Evolutionary conservation across 106 monocot genomes (phyloP).

Genomic region (Alisma plantagoaquatica): DNA sequence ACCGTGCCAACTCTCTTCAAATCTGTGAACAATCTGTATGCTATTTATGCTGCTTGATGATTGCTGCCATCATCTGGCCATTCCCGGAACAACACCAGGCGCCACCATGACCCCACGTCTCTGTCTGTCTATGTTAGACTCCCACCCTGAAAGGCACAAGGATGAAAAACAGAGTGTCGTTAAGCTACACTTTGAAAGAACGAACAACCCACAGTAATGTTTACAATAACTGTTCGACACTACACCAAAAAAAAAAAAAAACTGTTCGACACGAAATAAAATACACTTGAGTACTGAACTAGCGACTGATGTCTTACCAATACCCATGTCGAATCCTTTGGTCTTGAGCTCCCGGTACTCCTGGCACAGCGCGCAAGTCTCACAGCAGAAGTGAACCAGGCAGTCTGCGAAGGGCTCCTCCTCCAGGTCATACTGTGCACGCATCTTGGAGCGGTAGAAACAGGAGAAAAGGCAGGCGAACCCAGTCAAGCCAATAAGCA

Average conservation of each 20-base stretch:
- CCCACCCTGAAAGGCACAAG: slow-evolving; percentile 15
- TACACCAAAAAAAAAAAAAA: neutral
- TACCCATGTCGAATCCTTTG: slow-evolving; percentile 23
- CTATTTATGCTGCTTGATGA: too few relatives aligned
- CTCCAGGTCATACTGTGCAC: slow-evolving; percentile 15
- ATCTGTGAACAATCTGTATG: too few relatives aligned
- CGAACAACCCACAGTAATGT: neutral
- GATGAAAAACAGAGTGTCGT: neutral
- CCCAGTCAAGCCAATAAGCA: slow-evolving; percentile 6
- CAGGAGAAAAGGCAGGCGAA: slow-evolving; percentile 21
- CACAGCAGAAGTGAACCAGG: slow-evolving; percentile 25
- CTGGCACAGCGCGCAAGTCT: slow-evolving; percentile 25
- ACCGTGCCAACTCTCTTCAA: too few relatives aligned
- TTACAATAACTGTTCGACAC: neutral
- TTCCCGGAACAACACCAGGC: slow-evolving; percentile 8
- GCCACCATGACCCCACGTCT: slow-evolving; percentile 14
- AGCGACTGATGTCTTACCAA: too few relatives aligned
- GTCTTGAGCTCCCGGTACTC: slow-evolving; percentile 22
- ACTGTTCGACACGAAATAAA: neutral
- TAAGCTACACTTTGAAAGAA: neutral
- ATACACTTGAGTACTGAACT: neutral
- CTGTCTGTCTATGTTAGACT: slow-evolving; percentile 21
- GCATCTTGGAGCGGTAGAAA: slow-evolving; percentile 15
- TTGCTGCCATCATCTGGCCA: slow-evolving; percentile 17
- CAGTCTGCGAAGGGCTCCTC: slow-evolving; percentile 19